Evolutionary conservation across 2,329 filamentous ascomycete species (phyloP).

Genomic region (Calonectria pseudoreteaudii): DNA sequence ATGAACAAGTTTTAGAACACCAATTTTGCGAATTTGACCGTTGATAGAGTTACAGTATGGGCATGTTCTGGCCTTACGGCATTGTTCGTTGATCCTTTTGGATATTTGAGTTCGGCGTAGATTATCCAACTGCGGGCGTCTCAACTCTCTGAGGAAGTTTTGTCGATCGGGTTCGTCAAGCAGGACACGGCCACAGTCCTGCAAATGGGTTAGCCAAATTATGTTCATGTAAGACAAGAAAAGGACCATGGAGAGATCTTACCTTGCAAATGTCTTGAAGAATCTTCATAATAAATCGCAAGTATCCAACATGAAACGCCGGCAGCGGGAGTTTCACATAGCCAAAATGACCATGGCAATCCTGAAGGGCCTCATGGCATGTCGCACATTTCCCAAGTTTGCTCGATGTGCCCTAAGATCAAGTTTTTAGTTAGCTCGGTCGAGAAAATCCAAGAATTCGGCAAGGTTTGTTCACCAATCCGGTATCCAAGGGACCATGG

Average conservation of each 20-base stretch:
- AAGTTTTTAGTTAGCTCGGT: neutral
- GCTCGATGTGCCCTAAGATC: constrained; percentile 78
- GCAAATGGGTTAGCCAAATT: constrained; percentile 9
- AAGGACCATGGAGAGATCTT: constrained; percentile 2
- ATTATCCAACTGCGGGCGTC: constrained; percentile 87
- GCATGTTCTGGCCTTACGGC: constrained; percentile 86
- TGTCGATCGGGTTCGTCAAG: constrained; percentile 84
- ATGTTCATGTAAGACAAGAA: neutral
- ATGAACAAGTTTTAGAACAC: constrained; percentile 93
- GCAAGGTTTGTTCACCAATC: constrained; percentile 66
- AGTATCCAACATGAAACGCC: constrained; percentile 94
- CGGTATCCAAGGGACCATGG: constrained; percentile 88
- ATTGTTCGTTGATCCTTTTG: constrained; percentile 90
- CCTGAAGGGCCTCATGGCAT: constrained; percentile 82
- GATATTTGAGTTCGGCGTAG: constrained; percentile 82
- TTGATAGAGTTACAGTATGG: constrained; percentile 85
- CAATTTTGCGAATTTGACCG: constrained; percentile 90
- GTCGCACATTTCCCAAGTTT: constrained; percentile 85
- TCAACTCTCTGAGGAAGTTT: constrained; percentile 80
- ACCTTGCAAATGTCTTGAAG: constrained; percentile 95
- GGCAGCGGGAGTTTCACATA: constrained; percentile 91
- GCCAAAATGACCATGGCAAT: constrained; percentile 95
- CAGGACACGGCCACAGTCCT: constrained; percentile 86
- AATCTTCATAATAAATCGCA: constrained; percentile 92
- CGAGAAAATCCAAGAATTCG: neutral